Percentiles rank a stretch among this genome's conserved stretches.
Conservation (phyloP, 495 filamentous ascomycete genomes). For the Xylaria curta region DNA sequence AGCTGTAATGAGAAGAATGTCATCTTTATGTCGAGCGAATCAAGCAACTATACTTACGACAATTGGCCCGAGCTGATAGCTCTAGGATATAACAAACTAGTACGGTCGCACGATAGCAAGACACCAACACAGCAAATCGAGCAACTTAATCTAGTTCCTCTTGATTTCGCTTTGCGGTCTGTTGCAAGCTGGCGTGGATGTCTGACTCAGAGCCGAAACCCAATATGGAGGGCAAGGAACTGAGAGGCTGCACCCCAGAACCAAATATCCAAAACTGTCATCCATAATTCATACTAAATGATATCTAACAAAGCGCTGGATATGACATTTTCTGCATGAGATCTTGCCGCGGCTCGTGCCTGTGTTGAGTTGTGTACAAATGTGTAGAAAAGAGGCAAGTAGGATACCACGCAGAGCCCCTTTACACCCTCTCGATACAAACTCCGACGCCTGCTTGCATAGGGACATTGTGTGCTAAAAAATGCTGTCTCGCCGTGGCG, state of each 20-base stretch:
- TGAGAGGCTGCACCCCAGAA: background rate
- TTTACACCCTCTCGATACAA: conserved; percentile 22
- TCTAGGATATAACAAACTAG: background rate
- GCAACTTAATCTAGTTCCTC: background rate
- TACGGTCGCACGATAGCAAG: background rate
- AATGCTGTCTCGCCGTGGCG: conserved; percentile 7
- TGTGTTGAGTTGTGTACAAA: conserved; percentile 23
- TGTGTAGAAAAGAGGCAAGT: background rate
- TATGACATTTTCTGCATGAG: background rate
- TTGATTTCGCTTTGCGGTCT: background rate
- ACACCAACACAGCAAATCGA: background rate
- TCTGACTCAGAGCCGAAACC: background rate
- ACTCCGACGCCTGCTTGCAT: conserved; percentile 24
- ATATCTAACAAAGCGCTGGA: background rate
- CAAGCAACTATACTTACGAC: background rate
- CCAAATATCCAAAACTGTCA: background rate
- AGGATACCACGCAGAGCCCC: background rate
- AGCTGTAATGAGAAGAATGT: background rate
- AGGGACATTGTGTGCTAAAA: conserved; percentile 13
- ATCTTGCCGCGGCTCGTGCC: background rate
- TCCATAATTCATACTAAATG: conserved; percentile 6
- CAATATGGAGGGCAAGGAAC: background rate
- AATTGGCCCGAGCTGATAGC: background rate
- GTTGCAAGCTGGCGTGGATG: background rate
- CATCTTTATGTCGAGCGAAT: background rate